Percentiles rank a stretch among this genome's conserved stretches.
These are phyloP conservation scores for Rhodotorula sp. DNA, from an alignment of 1,284 basidiomycete genomes.

Conservation along the genomic window DNA sequence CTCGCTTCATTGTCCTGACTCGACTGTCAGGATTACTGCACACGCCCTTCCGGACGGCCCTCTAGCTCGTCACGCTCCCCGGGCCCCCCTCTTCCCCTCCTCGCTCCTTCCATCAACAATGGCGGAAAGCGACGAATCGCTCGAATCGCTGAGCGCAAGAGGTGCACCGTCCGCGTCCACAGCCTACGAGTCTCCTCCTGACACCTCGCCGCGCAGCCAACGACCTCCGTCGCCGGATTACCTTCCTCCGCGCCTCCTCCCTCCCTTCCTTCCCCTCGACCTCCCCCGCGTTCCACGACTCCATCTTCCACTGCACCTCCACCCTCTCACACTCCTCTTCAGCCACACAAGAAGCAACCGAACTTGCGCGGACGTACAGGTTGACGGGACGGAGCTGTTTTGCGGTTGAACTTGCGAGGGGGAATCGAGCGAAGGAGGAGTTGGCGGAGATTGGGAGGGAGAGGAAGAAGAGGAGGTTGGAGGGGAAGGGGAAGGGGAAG, in stretches of 20 bases:
- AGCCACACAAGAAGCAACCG: background rate
- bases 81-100: background rate
- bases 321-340: too few relatives aligned
- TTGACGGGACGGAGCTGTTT: background rate
- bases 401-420: slow-evolving; percentile 2
- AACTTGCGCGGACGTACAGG: background rate
- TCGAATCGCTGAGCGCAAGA: background rate
- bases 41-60: too few relatives aligned
- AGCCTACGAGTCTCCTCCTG: background rate
- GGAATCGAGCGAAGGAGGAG: slow-evolving; percentile 6
- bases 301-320: background rate
- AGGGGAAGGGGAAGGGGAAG: slow-evolving; percentile 3
- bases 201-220: background rate
- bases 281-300: background rate
- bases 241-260: too few relatives aligned
- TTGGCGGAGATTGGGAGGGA: background rate
- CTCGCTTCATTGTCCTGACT: too few relatives aligned
- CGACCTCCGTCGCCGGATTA: background rate
- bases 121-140: background rate
- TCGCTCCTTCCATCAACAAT: background rate
- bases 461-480: background rate
- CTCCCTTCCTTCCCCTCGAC: background rate
- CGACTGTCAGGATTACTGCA: too few relatives aligned
- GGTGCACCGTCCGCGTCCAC: background rate
- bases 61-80: background rate